Base-by-base conservation (phyloP, 2,329 filamentous ascomycete species). In the Endoconidiophora laricicola region DNA sequence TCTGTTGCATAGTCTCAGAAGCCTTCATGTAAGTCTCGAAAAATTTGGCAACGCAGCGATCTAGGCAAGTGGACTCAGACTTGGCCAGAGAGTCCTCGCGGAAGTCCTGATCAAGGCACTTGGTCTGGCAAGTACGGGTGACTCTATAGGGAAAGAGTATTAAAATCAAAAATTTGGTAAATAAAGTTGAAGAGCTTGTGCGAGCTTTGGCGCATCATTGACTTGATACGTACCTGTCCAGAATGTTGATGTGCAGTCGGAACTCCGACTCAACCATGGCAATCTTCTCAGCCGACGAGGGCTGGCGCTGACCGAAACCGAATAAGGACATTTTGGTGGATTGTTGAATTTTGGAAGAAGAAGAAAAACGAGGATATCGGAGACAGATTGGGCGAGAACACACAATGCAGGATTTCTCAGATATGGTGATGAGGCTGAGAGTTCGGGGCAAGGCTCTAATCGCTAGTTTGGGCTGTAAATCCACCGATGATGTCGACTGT, bases 11-110 rank as follows among this genome's bases (percentile, higher is more conserved):
- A 70, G 93, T 86, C 70, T 96, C 88, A 61, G 84, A 90, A 54
- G 96, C 86, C 73, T 95, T 96, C 73, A 94, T 80, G 66, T 94
- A 94, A 61, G 94, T 88, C 60, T 96, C 90, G 70, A 98, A 95
- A 73, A 96, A 98, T 73, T 98, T 98, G 63, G 84, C 77, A 52
- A 93, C 85, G 70, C 93, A 98, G 62, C 91, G 86, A 71, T 98
- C 91, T 59, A 98, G 80, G 72, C 93, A 98, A 60, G 98, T 91
- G 58, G 83, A 87, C 70, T 98, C 91, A 74, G 88, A 93, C 73
- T 98, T 98, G 78, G 95, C 94, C 61, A 98, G 80, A 60, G 98
- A 90, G 65, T 78, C 79, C 72, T 98, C 91, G 65, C 87, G 86
- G 78, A 96, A 98, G 60, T 90, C 80, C 61, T 71, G 74, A 55